Evolutionary conservation across 768 basidiomycete genomes (phyloP), one percentile per base, ranked within the genome.

Genomic region (Termitomyces eurrhizus): DNA sequence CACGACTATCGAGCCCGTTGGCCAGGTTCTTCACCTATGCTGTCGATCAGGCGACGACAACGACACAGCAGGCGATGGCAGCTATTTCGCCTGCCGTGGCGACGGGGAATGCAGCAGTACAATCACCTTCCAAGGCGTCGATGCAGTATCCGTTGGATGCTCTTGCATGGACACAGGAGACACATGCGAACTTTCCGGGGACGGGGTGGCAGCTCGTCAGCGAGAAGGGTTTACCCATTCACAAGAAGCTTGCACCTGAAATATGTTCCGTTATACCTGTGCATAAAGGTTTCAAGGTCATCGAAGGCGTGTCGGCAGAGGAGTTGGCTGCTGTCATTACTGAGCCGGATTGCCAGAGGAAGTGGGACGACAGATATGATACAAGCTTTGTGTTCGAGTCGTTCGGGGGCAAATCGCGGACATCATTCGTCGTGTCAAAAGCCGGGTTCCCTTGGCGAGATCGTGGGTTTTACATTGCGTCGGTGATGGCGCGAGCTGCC

Each of bases 301-400:
- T 98, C 53, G 92, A 98, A 69, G 94, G 95, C 4, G 84, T 95
- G 12, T 91, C 93, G 1, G 95, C 95, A 1, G 95, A 97, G 68
- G 96, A 99, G 70, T 78, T 98, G 39, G 87, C 85, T 0, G 80
- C 87, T 1, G 81, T 91, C 24, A 79, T 97, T 18, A 80, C 80
- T 8, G 88, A 87, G 62, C 81, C 83, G 44, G 83, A 86, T 53
- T 89, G 87, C 59, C 82, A 92, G 62, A 87, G 85, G 70, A 80
- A 82, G 32, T 97, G 95, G 95, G 95, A 97, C 68, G 89, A 94
- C 56, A 80, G 89, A 24, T 89, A 93, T 66, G 90, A 89, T 60
- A 84, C 83, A n/a, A 83, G 80, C 7, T 76, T 74, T 13, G 74
- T 84, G 4, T 76, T 98, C 18, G 88, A 96, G 69, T 83, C 86